Evolutionary conservation across 129 eudicot species (phyloP).

Genomic region (Chrysanthemum lavandulifolium): DNA sequence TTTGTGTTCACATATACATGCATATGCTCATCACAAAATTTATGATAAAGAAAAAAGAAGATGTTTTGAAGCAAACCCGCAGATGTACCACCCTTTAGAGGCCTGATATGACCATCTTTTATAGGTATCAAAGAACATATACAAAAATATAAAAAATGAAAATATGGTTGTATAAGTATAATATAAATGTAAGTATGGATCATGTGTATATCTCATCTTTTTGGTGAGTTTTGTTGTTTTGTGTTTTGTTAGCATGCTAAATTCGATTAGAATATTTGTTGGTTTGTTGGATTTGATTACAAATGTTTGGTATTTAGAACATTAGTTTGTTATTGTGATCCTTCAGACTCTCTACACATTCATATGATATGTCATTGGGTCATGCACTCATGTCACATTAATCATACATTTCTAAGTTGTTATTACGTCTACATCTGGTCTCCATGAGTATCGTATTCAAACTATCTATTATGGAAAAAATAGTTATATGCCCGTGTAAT

Average conservation of each 20-base stretch:
- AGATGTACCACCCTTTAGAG: conserved; percentile 11
- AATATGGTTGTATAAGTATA: conserved; percentile 19
- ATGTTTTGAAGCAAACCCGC: conserved; percentile 13
- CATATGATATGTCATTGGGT: background rate
- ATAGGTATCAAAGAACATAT: background rate
- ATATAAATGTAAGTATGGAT: conserved; percentile 13
- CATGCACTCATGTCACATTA: background rate
- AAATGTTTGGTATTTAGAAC: conserved; percentile 32
- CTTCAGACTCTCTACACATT: conserved; percentile 9
- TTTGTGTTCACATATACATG: conserved; percentile 21
- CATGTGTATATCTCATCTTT: conserved; percentile 28
- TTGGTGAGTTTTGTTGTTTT: conserved; percentile 20
- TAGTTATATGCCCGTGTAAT: too few species aligned
- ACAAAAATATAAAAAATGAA: conserved; percentile 2
- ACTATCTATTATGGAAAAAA: too few species aligned
- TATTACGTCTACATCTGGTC: too few species aligned
- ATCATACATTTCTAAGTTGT: too few species aligned
- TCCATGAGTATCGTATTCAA: too few species aligned
- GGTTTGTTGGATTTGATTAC: conserved; percentile 25
- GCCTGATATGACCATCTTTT: conserved; percentile 2
- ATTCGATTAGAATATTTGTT: conserved; percentile 18
- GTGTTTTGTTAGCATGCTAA: conserved; percentile 31
- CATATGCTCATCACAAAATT: conserved; percentile 21
- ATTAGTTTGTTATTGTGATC: conserved; percentile 28
- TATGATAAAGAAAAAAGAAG: background rate